A percentile compares a stretch with the other conserved stretches of the same genome.
phyloP scores from a whole-genome alignment of 2,329 filamentous ascomycete species.

The Dryadomyces quercivorus region DNA sequence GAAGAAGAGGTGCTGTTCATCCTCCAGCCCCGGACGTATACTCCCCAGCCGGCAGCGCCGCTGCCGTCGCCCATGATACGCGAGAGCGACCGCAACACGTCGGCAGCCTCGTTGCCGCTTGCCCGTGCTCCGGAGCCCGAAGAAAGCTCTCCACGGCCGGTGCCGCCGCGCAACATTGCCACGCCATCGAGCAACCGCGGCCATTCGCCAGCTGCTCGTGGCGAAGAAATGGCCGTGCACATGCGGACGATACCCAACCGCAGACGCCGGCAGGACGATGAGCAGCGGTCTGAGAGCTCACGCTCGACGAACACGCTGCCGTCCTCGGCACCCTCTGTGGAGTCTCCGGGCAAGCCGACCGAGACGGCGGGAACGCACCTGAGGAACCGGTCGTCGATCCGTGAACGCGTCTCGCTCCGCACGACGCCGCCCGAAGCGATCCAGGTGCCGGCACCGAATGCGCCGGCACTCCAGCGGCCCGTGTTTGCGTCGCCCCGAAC shows the following conservation, averaged over 20 bases:
- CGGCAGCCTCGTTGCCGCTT: not conserved
- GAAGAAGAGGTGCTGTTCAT: constrained; percentile 28
- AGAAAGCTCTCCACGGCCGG: not conserved
- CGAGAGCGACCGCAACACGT: constrained; percentile 10
- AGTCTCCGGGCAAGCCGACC: not conserved
- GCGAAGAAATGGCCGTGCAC: not conserved
- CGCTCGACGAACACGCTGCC: not conserved
- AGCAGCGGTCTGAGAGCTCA: not conserved
- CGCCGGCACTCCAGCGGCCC: constrained; percentile 22
- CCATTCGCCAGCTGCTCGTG: not conserved
- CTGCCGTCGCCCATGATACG: constrained; percentile 32
- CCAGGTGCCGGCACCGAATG: constrained; percentile 34
- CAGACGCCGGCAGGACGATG: not conserved
- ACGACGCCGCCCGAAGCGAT: constrained; percentile 40
- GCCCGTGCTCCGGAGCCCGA: not conserved
- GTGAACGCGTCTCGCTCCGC: constrained; percentile 42
- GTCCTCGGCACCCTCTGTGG: not conserved
- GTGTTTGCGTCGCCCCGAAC: constrained; percentile 15
- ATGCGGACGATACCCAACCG: not conserved
- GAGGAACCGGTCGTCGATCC: constrained; percentile 30
- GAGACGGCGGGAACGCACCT: constrained; percentile 1
- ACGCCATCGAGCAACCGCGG: not conserved
- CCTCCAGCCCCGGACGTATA: constrained; percentile 46
- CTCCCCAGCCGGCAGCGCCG: constrained; percentile 35
- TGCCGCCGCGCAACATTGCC: too few relatives aligned